phyloP scores from a whole-genome alignment of 768 basidiomycete species.

The Coprinopsis strossmayeri region DNA sequence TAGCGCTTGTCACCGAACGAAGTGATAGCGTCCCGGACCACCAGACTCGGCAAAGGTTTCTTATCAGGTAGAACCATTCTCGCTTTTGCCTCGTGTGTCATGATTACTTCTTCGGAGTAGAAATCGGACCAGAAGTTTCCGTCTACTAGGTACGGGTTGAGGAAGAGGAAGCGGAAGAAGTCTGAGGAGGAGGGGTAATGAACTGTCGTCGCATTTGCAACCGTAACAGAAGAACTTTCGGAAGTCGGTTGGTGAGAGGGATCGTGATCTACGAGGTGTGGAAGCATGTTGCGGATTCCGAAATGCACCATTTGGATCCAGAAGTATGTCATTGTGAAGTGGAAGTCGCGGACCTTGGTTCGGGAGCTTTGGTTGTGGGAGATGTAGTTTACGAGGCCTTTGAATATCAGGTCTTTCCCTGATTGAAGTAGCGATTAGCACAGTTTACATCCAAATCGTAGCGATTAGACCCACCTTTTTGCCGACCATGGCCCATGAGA shows the following conservation, averaged over 20 bases:
- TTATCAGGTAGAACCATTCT: constrained; percentile 40
- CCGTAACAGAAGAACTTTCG: too few relatives aligned
- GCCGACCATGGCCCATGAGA: constrained; percentile 32
- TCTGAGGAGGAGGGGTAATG: constrained; percentile 17
- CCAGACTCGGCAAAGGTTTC: constrained; percentile 34
- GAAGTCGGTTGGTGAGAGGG: too few relatives aligned
- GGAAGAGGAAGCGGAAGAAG: constrained; percentile 30
- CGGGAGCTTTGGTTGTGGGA: constrained; percentile 25
- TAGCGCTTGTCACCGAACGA: too few relatives aligned
- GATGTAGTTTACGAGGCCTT: constrained; percentile 35
- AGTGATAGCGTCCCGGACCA: constrained; percentile 27
- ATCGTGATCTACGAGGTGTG: constrained; percentile 8
- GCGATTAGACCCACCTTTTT: too few relatives aligned
- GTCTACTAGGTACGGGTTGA: constrained; percentile 36
- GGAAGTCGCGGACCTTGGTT: constrained; percentile 31
- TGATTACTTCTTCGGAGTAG: constrained; percentile 37
- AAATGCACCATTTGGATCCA: constrained; percentile 46
- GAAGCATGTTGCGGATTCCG: constrained; percentile 31
- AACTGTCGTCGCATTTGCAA: too few relatives aligned
- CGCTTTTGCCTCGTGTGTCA: constrained; percentile 31
- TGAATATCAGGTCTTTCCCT: constrained; percentile 40
- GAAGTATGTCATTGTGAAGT: constrained; percentile 46
- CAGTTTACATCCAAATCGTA: too few relatives aligned
- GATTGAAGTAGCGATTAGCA: too few relatives aligned
- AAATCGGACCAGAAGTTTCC: constrained; percentile 36